Base-by-base conservation (phyloP, 441 rosid species). In the Adansonia gregorii region DNA sequence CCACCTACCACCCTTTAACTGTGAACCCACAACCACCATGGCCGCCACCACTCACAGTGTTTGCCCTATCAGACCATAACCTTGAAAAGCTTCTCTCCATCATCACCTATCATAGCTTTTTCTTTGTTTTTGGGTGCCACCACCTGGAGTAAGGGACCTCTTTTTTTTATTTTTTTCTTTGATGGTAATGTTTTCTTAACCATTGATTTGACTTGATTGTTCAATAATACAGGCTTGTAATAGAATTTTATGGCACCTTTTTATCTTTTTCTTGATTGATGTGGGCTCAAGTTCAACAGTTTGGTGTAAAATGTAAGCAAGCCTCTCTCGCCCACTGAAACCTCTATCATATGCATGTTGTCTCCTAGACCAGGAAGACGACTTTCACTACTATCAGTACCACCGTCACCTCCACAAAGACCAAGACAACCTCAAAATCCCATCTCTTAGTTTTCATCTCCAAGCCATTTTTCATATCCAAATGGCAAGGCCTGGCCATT, bases 291-390 rank as follows among this genome's bases (percentile, higher is more conserved):
- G 8, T 15, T 43, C 86, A 85, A 77, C 83, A 76, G 80, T 83
- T 72, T 88, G 79, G 91, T 88, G 93, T 90, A 82, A 82, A 81
- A 64, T 76, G 79, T 78, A 89, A 89, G 92, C 90, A 84, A 88
- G 71, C 90, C 79, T 52, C 79, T 46, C 31, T 17, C 93, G 83
- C 35, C 78, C 74, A 27, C 48, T 59, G 58, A 78, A 79, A 82
- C 83, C 74, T 76, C 78, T 82, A 65, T 79, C 95, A 90, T 91
- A 91, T 88, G 94, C 86, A 85, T 82, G 82, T 78, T 88, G 92
- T 89, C 94, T 82, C 93, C 93, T 85, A 83, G 83, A 74, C 31
- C 6, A 63, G 8, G 83, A 72, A 79, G 83, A 85, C 84, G 78
- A 79, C 89, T 83, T 82, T 73, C 83, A 46, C 77, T 76, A 59